Conservation (phyloP, 1,284 basidiomycete genomes). For the Limonomyces culmigenus region DNA sequence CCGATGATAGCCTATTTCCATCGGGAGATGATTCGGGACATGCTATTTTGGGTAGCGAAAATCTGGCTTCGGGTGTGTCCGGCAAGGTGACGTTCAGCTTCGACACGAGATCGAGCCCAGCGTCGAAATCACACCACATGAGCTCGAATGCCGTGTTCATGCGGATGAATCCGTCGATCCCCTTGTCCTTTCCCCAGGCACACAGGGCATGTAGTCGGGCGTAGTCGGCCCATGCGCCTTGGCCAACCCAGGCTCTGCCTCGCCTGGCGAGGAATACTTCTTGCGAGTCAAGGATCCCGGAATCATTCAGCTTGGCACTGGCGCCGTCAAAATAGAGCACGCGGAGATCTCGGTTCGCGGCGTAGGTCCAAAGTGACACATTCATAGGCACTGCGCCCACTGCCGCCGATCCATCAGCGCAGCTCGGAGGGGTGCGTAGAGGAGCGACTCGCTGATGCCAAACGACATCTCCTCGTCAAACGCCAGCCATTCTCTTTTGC, state of each 20-base stretch:
- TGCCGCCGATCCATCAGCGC: neutral
- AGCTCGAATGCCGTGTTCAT: constrained; percentile 3
- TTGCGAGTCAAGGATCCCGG: constrained; percentile 1
- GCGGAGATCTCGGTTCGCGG: neutral
- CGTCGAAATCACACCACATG: constrained; percentile 2
- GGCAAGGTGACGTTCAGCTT: constrained; percentile 1
- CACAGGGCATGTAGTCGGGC: neutral
- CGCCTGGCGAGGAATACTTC: constrained; percentile 1
- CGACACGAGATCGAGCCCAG: constrained; percentile 2
- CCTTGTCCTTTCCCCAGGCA: neutral
- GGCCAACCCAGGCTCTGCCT: neutral
- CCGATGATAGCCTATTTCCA: neutral
- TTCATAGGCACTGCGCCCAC: neutral
- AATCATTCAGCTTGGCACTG: neutral
- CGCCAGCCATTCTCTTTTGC: constrained; percentile 1
- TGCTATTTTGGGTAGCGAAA: neutral
- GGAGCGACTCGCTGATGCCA: neutral
- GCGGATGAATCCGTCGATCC: constrained; percentile 2
- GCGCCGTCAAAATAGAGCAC: constrained; percentile 2
- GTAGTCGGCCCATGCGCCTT: constrained; percentile 1
- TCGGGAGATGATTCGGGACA: neutral
- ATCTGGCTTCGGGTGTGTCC: neutral
- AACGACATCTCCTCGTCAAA: constrained; percentile 3
- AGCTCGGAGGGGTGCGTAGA: neutral
- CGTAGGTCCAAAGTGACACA: constrained; percentile 1